Base-by-base conservation (phyloP, 331 rosid genomes). In the Acacia pycnantha region DNA sequence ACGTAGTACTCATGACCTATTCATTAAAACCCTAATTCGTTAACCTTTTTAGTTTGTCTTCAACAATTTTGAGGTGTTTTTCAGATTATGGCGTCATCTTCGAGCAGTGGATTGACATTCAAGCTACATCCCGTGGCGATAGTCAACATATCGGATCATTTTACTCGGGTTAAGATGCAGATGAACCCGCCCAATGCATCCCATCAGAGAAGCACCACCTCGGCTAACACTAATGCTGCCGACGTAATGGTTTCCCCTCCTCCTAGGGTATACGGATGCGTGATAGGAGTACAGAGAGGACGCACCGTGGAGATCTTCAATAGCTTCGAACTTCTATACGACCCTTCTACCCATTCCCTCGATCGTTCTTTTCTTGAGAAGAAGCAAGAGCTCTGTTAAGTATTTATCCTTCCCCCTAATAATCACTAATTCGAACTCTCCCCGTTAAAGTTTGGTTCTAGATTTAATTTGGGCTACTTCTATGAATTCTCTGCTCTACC, bases 301-400 rank as follows among this genome's bases (percentile, higher is more conserved):
- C 99, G 99, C 70, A 96, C 97, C 9, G 98, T 96, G 16, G 99
- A 96, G 93, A 96, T 96, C 84, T 96, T 96, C 89, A 96, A 96
- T 83, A 96, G 98, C 93, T 96, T 96, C 70, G 98, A 96, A 87
- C 97, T 96, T 37, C 97, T 93, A 31, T 94, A 90, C 21, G 98
- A 96, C 58, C 88, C 94, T 48, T 77, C 87, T 31, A 83, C 97
- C 15, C 86, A 92, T 69, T 94, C 98, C 8, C 98, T 96, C 15
- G 98, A 96, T 81, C 97, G 99, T 9, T 9, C 90, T 33, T 96
- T 96, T 86, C 97, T 96, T 76, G 94, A 91, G 91, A 96, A 94
- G 97, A 94, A 96, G 86, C 99, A 94, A 88, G 99, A 96, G 73
- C 99, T 96, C 86, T 96, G 98, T 94, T 85, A 65, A 82, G 88